Evolutionary conservation across 495 filamentous ascomycete genomes (phyloP).

Genomic region (Aspergillus kassunensis): DNA sequence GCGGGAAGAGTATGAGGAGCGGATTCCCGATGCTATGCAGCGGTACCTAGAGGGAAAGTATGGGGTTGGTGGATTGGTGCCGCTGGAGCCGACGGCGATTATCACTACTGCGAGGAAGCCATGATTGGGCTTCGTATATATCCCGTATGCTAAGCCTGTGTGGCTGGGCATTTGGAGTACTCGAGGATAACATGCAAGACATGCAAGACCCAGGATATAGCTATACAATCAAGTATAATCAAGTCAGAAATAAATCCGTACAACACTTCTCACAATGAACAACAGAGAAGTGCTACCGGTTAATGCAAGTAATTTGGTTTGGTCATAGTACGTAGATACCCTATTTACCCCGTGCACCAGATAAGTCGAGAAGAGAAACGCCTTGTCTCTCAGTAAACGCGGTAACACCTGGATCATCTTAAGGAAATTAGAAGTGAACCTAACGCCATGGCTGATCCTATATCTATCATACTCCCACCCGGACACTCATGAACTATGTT

Average conservation of each 20-base stretch:
- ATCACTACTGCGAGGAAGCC: conserved; percentile 32
- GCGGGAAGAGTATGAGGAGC: conserved; percentile 18
- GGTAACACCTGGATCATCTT: conserved; percentile 26
- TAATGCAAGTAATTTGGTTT: conserved; percentile 29
- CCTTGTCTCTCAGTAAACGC: conserved; percentile 25
- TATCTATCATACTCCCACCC: conserved; percentile 12
- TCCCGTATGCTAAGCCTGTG: background rate
- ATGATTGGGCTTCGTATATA: background rate
- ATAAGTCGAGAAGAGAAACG: conserved; percentile 27
- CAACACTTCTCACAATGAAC: background rate
- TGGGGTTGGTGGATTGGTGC: conserved; percentile 26
- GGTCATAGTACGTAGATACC: conserved; percentile 22
- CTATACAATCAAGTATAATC: background rate
- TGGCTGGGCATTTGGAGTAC: background rate
- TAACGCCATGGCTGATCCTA: conserved; percentile 35
- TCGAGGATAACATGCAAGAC: too few species aligned
- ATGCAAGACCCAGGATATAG: background rate
- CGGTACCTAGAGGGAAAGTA: conserved; percentile 30
- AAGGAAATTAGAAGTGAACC: conserved; percentile 30
- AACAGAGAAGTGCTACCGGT: conserved; percentile 3
- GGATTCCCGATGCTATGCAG: conserved; percentile 25
- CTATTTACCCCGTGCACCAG: conserved; percentile 21
- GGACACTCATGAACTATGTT: conserved; percentile 38
- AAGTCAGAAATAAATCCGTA: background rate
- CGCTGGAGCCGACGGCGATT: conserved; percentile 32